Evolutionary conservation across 805 yeast genomes (phyloP).

Genomic region (Candida corydali): DNA sequence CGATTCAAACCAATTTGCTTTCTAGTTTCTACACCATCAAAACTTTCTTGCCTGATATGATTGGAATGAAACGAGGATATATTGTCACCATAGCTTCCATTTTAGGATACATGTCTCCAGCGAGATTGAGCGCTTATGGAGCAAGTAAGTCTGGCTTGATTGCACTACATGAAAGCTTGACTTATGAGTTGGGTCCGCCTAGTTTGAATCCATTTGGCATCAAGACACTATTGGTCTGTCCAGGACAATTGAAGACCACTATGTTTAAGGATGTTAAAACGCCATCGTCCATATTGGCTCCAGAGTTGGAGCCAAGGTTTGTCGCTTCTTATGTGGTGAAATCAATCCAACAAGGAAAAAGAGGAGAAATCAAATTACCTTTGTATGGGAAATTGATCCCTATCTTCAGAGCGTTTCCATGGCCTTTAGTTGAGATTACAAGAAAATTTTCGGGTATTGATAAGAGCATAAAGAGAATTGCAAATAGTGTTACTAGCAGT

Average conservation of each 20-base stretch:
- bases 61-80: constrained; percentile 58
- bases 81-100: constrained; percentile 81
- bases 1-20: constrained; percentile 63
- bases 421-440: constrained; percentile 57
- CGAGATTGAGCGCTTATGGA: constrained; percentile 77
- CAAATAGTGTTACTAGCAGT: constrained; percentile 12
- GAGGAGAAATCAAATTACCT: constrained; percentile 72
- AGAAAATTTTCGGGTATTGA: constrained; percentile 71
- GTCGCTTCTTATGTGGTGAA: constrained; percentile 58
- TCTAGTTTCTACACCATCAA: constrained; percentile 70
- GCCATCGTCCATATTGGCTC: constrained; percentile 76
- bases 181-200: constrained; percentile 61
- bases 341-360: constrained; percentile 55
- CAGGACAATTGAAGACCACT: constrained; percentile 78
- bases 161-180: constrained; percentile 78
- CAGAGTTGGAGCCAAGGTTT: constrained; percentile 64
- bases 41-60: constrained; percentile 71
- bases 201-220: constrained; percentile 47
- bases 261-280: constrained; percentile 74
- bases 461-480: constrained; percentile 29
- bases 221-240: constrained; percentile 72
- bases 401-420: constrained; percentile 63
- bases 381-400: constrained; percentile 76
- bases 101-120: constrained; percentile 81
- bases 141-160: constrained; percentile 87